Evolutionary conservation across 2,329 filamentous ascomycete genomes (phyloP).

Genomic region (Colletotrichum graminicola): DNA sequence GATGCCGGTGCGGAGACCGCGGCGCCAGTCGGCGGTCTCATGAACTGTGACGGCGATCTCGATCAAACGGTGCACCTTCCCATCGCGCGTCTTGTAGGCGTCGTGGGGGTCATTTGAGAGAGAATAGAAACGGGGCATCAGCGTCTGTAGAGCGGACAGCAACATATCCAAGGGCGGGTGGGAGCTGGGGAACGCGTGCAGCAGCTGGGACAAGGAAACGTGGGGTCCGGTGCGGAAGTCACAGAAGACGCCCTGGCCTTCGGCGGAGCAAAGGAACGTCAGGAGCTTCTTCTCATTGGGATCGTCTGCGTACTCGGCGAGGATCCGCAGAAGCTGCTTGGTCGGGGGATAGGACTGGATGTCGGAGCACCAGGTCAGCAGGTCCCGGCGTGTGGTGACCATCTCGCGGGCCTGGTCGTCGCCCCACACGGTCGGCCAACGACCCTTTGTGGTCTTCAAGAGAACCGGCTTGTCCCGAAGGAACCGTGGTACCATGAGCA

Average conservation of each 20-base stretch:
- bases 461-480: slow-evolving; percentile 86
- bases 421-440: slow-evolving; percentile 99
- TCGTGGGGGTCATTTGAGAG: slow-evolving; percentile 95
- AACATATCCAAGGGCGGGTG: slow-evolving; percentile 88
- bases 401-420: slow-evolving; percentile 87
- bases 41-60: slow-evolving; percentile 98
- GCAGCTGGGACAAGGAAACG: slow-evolving; percentile 85
- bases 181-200: slow-evolving; percentile 91
- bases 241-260: slow-evolving; percentile 93
- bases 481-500: slow-evolving; percentile 83
- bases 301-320: slow-evolving; percentile 86
- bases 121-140: slow-evolving; percentile 99
- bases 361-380: slow-evolving; percentile 97
- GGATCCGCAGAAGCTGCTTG: slow-evolving; percentile 84
- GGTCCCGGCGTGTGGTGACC: slow-evolving; percentile 88
- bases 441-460: slow-evolving; percentile 81
- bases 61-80: slow-evolving; percentile 81
- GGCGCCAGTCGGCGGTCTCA: slow-evolving; percentile 83
- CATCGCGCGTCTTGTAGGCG: slow-evolving; percentile 74
- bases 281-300: slow-evolving; percentile 90
- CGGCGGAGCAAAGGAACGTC: slow-evolving; percentile 84
- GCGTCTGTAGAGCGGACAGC: slow-evolving; percentile 82
- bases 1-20: slow-evolving; percentile 81
- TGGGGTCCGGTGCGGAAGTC: slow-evolving; percentile 92
- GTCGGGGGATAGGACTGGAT: slow-evolving; percentile 93